phyloP scores from a whole-genome alignment of 176 grass and related monocot species.

The Eremochloa ophiuroides region DNA sequence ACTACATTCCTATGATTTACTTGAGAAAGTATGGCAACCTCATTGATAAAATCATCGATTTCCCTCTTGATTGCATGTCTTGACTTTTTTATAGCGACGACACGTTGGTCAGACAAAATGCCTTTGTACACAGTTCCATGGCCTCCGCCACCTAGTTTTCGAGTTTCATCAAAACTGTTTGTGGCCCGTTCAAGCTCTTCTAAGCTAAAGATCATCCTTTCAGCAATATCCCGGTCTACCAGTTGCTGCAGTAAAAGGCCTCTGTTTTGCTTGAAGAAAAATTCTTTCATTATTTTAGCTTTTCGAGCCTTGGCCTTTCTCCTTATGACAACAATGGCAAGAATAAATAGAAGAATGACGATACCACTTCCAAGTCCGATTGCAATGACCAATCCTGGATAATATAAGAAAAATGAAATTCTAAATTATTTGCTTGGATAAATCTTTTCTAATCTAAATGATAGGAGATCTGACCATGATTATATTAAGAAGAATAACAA shows the following conservation, averaged over 20 bases:
- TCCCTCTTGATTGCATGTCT: slow-evolving; percentile 45
- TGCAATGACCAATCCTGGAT: neutral
- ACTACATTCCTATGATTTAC: slow-evolving; percentile 68
- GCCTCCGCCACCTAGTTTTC: slow-evolving; percentile 40
- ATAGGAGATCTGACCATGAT: neutral
- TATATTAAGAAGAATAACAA: neutral
- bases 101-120: slow-evolving; percentile 41
- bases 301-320: slow-evolving; percentile 31
- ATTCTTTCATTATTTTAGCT: slow-evolving; percentile 30
- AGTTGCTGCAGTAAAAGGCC: slow-evolving; percentile 48
- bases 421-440: neutral
- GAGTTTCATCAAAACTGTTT: slow-evolving; percentile 39
- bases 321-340: slow-evolving; percentile 11
- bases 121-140: slow-evolving; percentile 63
- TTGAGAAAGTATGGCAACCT: slow-evolving; percentile 61
- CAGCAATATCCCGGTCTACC: slow-evolving; percentile 50
- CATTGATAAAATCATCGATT: slow-evolving; percentile 63
- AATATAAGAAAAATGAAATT: neutral
- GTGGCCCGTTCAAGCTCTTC: slow-evolving; percentile 61
- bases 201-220: slow-evolving; percentile 54
- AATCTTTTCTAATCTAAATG: neutral
- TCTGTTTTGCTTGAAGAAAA: slow-evolving; percentile 57
- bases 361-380: slow-evolving; percentile 22
- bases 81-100: slow-evolving; percentile 65
- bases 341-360: slow-evolving; percentile 30